A percentile compares a stretch with the other conserved stretches of the same genome.
Evolutionary conservation across 768 basidiomycete species (phyloP).

Genomic region (Phylloporus sp.): DNA sequence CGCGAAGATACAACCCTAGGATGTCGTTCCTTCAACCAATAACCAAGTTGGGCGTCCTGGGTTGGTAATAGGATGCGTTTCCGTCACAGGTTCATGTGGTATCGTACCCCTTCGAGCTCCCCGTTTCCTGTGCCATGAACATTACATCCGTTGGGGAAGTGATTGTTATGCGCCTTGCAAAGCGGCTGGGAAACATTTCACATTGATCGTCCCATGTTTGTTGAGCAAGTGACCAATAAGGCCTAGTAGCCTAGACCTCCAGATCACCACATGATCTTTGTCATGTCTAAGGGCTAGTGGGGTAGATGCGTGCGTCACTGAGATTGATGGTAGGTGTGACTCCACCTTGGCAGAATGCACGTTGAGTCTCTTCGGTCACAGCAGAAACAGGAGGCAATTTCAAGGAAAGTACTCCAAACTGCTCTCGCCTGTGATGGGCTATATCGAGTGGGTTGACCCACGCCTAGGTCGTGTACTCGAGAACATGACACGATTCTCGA

Average conservation of each 20-base stretch:
- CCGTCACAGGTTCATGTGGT: not conserved
- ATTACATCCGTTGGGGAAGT: conserved; percentile 64
- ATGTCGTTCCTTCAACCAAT: conserved; percentile 19
- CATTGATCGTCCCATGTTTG: conserved; percentile 35
- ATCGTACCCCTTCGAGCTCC: not conserved
- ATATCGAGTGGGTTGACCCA: no score
- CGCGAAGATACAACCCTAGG: conserved; percentile 23
- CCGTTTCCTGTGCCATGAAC: conserved; percentile 53
- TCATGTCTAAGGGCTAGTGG: conserved; percentile 52
- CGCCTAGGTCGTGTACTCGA: no score
- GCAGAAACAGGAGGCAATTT: not conserved
- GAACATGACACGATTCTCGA: no score
- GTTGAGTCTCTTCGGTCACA: not conserved
- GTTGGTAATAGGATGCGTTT: not conserved
- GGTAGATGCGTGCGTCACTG: conserved; percentile 56
- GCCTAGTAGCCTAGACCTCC: conserved; percentile 55
- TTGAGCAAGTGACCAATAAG: conserved; percentile 42
- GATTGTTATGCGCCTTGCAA: conserved; percentile 52
- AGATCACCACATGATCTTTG: conserved; percentile 24
- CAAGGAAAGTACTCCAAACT: not conserved
- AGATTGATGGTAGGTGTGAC: no score
- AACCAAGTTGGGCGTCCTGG: not conserved
- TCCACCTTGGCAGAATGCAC: no score
- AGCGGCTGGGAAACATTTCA: not conserved
- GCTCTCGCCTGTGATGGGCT: not conserved